These are phyloP conservation scores for Candida broadrunensis DNA, from an alignment of 805 yeast species.

Conservation along the genomic window DNA sequence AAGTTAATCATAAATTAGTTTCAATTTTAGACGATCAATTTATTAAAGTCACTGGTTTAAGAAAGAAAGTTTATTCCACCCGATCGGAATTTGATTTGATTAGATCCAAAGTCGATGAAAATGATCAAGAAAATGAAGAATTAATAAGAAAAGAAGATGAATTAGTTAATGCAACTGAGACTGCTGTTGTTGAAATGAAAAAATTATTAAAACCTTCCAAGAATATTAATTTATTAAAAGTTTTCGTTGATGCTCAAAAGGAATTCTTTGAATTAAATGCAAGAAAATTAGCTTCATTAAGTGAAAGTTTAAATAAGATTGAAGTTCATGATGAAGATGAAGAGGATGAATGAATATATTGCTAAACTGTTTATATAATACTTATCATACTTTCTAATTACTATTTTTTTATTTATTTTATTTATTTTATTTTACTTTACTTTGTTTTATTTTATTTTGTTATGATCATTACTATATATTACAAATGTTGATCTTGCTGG, in stretches of 20 bases:
- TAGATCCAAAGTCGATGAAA: slow-evolving; percentile 47
- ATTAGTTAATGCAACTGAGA: slow-evolving; percentile 71
- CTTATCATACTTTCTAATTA: too few relatives aligned
- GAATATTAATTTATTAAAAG: slow-evolving; percentile 57
- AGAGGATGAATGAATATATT: slow-evolving; percentile 14
- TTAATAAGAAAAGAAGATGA: slow-evolving; percentile 68
- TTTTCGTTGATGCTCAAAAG: slow-evolving; percentile 68
- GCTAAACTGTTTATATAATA: too few relatives aligned
- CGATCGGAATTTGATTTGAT: slow-evolving; percentile 68
- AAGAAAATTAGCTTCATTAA: slow-evolving; percentile 29
- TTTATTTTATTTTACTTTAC: too few relatives aligned
- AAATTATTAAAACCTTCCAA: slow-evolving; percentile 66
- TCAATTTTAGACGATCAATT: slow-evolving; percentile 55
- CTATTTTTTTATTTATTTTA: too few relatives aligned
- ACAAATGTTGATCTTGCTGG: too few relatives aligned
- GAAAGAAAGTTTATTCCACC: slow-evolving; percentile 67
- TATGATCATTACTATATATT: too few relatives aligned
- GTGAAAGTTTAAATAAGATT: slow-evolving; percentile 29
- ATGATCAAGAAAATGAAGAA: slow-evolving; percentile 51
- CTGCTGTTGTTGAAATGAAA: slow-evolving; percentile 79
- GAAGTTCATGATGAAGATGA: slow-evolving; percentile 37
- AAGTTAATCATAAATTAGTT: slow-evolving; percentile 57
- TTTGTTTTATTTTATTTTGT: too few relatives aligned
- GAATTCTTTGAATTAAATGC: slow-evolving; percentile 44
- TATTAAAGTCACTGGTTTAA: slow-evolving; percentile 54